Conservation (phyloP, 371 early-diverging fungal genomes). For the Mucor lusitanicus region DNA sequence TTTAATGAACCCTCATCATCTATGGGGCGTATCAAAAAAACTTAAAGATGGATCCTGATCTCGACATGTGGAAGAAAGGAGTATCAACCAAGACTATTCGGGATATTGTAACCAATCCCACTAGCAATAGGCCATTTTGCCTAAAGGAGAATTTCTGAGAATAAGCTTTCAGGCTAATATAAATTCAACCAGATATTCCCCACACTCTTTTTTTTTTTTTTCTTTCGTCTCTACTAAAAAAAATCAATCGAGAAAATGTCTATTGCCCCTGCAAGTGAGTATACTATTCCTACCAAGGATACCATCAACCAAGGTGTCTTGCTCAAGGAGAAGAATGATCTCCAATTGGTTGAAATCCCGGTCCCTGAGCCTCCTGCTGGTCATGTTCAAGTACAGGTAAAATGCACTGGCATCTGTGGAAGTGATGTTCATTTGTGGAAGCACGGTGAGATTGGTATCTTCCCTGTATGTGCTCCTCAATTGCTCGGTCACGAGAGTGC, state of each 20-base stretch:
- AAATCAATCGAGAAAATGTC: constrained; percentile 10
- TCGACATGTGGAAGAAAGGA: too few species aligned
- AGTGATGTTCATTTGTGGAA: constrained; percentile 49
- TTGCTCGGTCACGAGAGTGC: constrained; percentile 44
- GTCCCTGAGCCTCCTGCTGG: constrained; percentile 33
- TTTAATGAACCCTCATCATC: too few species aligned
- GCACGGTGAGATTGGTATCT: constrained; percentile 51
- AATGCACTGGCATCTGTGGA: constrained; percentile 48
- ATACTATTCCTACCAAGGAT: constrained; percentile 23
- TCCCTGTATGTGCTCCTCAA: constrained; percentile 35
- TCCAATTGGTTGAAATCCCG: constrained; percentile 41
- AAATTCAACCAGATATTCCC: not conserved
- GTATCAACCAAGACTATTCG: not conserved
- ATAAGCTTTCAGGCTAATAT: not conserved
- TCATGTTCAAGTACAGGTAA: constrained; percentile 43
- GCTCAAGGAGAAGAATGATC: constrained; percentile 38
- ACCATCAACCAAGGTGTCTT: constrained; percentile 37
- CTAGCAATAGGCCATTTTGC: not conserved
- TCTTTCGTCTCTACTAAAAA: not conserved
- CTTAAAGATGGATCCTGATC: too few species aligned
- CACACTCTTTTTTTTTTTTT: constrained; percentile 2
- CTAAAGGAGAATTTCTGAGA: not conserved
- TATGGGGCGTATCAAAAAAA: too few species aligned
- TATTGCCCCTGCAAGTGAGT: constrained; percentile 17
- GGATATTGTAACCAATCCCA: not conserved